Evolutionary conservation across 805 yeast genomes (phyloP).

Genomic region (Pichia occidentalis): DNA sequence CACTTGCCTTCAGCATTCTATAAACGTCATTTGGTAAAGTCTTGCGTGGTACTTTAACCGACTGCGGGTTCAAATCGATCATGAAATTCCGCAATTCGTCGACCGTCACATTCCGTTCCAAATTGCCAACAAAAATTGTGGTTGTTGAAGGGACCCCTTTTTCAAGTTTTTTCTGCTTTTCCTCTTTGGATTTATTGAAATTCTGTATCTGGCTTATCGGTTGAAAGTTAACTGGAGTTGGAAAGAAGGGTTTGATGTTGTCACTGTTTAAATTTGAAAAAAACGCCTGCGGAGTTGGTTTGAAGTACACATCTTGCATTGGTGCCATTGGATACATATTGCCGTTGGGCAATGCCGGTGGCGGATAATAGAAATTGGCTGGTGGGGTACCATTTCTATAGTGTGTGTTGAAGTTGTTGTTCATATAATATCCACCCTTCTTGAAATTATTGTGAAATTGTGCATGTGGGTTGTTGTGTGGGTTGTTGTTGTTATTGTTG

Average conservation of each 20-base stretch:
- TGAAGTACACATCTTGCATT: background rate
- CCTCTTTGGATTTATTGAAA: conserved; percentile 22
- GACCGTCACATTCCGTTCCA: conserved; percentile 44
- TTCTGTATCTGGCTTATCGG: conserved; percentile 1
- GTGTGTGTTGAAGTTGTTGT: conserved; percentile 7
- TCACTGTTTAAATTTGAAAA: conserved; percentile 5
- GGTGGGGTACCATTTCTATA: background rate
- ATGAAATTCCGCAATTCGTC: conserved; percentile 41
- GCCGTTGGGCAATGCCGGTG: conserved; percentile 1
- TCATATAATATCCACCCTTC: conserved; percentile 3
- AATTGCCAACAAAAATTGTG: conserved; percentile 56
- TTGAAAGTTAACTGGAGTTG: conserved; percentile 4
- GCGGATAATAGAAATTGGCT: background rate
- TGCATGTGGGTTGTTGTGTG: conserved; percentile 3
- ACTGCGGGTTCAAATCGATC: conserved; percentile 43
- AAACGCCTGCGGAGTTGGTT: conserved; percentile 6
- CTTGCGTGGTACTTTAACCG: conserved; percentile 55
- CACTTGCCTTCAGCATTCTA: conserved; percentile 38
- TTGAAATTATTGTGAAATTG: conserved; percentile 4
- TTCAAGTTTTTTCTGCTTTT: conserved; percentile 28
- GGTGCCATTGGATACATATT: background rate
- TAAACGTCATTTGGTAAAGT: conserved; percentile 38
- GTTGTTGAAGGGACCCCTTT: conserved; percentile 51
- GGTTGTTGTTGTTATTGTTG: conserved; percentile 4
- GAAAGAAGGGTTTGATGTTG: conserved; percentile 9